Evolutionary conservation across 352 stramenopile genomes (phyloP).

Genomic region (Phytophthora brassicae): DNA sequence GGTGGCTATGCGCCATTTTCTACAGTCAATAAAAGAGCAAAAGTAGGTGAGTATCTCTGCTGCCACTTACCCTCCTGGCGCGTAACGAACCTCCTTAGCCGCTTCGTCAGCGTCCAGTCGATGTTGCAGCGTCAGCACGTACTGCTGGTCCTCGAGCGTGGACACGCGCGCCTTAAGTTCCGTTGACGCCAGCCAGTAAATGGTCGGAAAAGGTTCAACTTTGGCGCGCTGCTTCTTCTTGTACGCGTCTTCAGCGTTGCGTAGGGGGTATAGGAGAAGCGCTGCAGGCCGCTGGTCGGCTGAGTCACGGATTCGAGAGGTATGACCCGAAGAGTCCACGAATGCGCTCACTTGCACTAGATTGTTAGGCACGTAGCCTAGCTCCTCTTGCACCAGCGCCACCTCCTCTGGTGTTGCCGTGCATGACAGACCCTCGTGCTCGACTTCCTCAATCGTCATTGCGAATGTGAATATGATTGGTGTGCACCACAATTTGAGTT

Average conservation of each 20-base stretch:
- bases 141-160: slow-evolving; percentile 53
- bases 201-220: slow-evolving; percentile 67
- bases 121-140: slow-evolving; percentile 45
- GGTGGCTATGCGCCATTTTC: slow-evolving; percentile 50
- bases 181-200: slow-evolving; percentile 57
- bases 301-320: slow-evolving; percentile 4
- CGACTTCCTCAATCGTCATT: slow-evolving; percentile 7
- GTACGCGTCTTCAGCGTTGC: slow-evolving; percentile 53
- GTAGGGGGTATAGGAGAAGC: slow-evolving; percentile 61
- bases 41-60: slow-evolving; percentile 2
- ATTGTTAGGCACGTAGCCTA: slow-evolving; percentile 60
- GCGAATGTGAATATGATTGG: no score
- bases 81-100: slow-evolving; percentile 33
- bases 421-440: slow-evolving; percentile 47
- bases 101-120: slow-evolving; percentile 38
- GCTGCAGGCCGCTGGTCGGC: slow-evolving; percentile 28
- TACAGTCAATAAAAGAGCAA: slow-evolving; percentile 13
- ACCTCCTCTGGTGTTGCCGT: slow-evolving; percentile 34
- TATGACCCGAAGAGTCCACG: slow-evolving; percentile 22
- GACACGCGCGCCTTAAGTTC: slow-evolving; percentile 58
- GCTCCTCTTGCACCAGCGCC: slow-evolving; percentile 39
- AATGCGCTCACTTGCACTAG: slow-evolving; percentile 46
- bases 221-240: slow-evolving; percentile 59
- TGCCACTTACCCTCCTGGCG: neutral
- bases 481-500: no score